Percentiles rank a stretch among this genome's conserved stretches.
These are phyloP conservation scores for Cyclotella atomus DNA, from an alignment of 108 stramenopile genomes.

Conservation along the genomic window DNA sequence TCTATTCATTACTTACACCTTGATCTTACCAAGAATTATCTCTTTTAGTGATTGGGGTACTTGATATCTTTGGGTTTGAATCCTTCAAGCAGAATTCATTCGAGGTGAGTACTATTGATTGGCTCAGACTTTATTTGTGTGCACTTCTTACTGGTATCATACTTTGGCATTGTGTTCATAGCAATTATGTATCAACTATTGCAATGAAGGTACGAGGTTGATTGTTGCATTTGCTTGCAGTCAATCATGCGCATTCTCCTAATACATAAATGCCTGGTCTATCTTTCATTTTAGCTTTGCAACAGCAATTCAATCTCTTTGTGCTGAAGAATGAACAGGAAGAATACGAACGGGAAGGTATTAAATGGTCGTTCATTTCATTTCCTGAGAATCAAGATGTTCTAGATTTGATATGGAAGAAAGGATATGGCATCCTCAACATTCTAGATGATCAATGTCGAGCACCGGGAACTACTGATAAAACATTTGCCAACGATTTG, in stretches of 20 bases:
- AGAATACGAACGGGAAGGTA: constrained; percentile 64
- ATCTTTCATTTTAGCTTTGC: constrained; percentile 49
- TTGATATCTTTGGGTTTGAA: constrained; percentile 99
- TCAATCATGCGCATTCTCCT: background rate
- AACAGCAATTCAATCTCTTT: constrained; percentile 73
- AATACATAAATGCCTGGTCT: background rate
- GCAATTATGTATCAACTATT: constrained; percentile 90
- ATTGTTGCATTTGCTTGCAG: background rate
- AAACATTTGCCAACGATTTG: constrained; percentile 56
- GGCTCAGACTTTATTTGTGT: too few relatives aligned
- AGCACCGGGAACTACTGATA: constrained; percentile 64
- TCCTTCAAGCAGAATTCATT: constrained; percentile 84
- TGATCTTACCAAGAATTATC: too few relatives aligned
- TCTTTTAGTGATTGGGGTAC: constrained; percentile 91
- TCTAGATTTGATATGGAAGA: constrained; percentile 83
- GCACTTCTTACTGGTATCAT: background rate
- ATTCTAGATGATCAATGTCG: constrained; percentile 67
- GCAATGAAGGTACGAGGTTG: constrained; percentile 57
- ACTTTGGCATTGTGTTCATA: background rate
- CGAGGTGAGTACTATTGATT: constrained; percentile 45
- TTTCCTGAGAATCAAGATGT: constrained; percentile 88
- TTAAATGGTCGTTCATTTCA: constrained; percentile 64
- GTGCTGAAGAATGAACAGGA: constrained; percentile 65
- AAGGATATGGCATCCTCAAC: constrained; percentile 63
- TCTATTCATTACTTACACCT: too few relatives aligned